phyloP scores from a whole-genome alignment of 2,329 filamentous ascomycete species.

The Magnaporthiopsis rhizophila region DNA sequence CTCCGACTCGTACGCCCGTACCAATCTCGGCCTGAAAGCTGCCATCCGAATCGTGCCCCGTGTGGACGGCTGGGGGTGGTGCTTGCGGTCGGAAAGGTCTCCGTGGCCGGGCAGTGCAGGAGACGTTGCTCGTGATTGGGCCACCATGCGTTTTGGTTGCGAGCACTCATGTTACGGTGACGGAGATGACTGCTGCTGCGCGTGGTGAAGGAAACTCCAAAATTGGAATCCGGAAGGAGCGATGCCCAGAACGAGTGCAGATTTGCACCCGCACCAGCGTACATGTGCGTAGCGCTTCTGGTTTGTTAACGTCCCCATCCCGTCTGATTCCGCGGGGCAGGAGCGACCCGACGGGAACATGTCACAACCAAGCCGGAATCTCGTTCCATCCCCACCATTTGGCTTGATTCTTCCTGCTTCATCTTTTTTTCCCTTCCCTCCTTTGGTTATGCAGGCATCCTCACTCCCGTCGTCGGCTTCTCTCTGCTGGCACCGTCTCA shows the following conservation, averaged over 20 bases:
- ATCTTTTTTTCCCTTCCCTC: not conserved
- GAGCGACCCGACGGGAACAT: not conserved
- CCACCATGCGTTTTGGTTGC: not conserved
- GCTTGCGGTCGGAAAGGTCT: not conserved
- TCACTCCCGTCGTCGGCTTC: not conserved
- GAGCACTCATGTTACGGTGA: not conserved
- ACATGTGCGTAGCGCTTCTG: too few relatives aligned
- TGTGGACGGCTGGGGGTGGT: not conserved
- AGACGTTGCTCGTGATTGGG: not conserved
- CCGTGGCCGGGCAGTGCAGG: too few relatives aligned
- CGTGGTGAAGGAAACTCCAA: not conserved
- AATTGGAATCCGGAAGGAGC: not conserved
- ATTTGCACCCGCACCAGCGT: too few relatives aligned
- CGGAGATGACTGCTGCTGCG: not conserved
- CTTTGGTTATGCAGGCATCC: not conserved
- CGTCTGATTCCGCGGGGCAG: not conserved
- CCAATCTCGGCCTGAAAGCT: not conserved
- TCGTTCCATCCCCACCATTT: not conserved
- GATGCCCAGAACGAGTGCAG: too few relatives aligned
- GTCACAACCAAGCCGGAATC: not conserved
- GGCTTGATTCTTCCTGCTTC: not conserved
- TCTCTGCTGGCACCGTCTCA: not conserved
- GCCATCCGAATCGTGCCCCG: not conserved
- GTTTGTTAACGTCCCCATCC: not conserved
- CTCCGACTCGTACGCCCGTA: not conserved